Evolutionary conservation across 1,284 basidiomycete genomes (phyloP).

Genomic region (Xerocomus nothofagi): DNA sequence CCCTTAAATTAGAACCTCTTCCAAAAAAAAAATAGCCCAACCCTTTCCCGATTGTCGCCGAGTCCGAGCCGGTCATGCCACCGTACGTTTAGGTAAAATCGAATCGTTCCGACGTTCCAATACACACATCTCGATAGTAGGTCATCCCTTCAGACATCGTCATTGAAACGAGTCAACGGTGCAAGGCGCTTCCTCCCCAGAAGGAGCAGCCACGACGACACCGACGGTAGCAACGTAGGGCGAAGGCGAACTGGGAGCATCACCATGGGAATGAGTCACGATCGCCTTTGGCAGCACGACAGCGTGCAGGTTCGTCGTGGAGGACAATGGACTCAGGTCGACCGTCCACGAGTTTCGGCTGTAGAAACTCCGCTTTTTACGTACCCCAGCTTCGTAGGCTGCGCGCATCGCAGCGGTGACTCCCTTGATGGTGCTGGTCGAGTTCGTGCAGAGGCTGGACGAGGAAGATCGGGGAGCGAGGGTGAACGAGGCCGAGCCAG

Average conservation of each 20-base stretch:
- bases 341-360: constrained; percentile 55
- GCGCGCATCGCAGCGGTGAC: constrained; percentile 53
- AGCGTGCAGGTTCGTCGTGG: constrained; percentile 20
- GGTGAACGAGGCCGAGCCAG: constrained; percentile 29
- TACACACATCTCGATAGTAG: neutral
- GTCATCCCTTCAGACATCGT: neutral
- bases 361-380: constrained; percentile 56
- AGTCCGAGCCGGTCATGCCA: neutral
- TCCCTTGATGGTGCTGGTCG: constrained; percentile 27
- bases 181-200: neutral
- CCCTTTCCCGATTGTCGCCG: neutral
- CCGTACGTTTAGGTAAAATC: neutral
- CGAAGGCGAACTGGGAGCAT: constrained; percentile 3
- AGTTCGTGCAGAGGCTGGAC: constrained; percentile 30
- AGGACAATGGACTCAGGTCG: constrained; percentile 27
- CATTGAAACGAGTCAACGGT: constrained; percentile 22
- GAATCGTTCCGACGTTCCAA: neutral
- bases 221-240: constrained; percentile 6
- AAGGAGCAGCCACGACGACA: constrained; percentile 9
- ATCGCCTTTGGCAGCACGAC: constrained; percentile 20
- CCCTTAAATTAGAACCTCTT: constrained; percentile 12
- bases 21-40: constrained; percentile 4
- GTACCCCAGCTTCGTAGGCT: constrained; percentile 53
- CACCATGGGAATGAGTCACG: constrained; percentile 5
- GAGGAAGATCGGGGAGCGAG: constrained; percentile 33